Base-by-base conservation (phyloP, 345 rosid species). In the Citrus sp. region DNA sequence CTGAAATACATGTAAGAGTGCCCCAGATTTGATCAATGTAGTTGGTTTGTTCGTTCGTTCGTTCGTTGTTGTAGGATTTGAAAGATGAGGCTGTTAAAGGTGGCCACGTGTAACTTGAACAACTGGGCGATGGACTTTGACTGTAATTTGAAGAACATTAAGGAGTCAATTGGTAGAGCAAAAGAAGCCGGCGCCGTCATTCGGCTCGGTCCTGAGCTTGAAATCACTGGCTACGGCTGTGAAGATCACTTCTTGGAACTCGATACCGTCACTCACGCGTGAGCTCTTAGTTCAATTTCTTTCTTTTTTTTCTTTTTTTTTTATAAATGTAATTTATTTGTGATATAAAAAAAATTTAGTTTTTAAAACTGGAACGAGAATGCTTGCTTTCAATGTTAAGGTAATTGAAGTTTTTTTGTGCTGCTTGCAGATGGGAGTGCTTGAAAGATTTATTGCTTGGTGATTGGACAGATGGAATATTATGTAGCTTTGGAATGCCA, bases 51-150 rank as follows among this genome's bases (percentile, higher is more conserved):
- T 72, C 2, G 7, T 37, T 30, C 18, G 54, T 75, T 46, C 28
- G 42, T 75, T 46, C n/a, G 42, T 46, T 73, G 58, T 59, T 75
- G 35, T 58, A 59, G 73, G 28, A 16, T 46, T 69, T 67, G 27
- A 22, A 22, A 81, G 83, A 91, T 94, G 99, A 93, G 97, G 88
- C 82, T 94, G 79, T 74, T 92, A 84, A 92, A 87, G 72, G 90
- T 91, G 2, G 97, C 97, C 2, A 96, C 97, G 38, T 92, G 99
- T 82, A 96, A 94, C 81, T 65, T 94, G 84, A 94, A 94, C 87
- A 97, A 96, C 79, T 94, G 98, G 99, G 94, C 99, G 0, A 91
- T 94, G 98, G 99, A 96, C 56, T 96, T 94, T 70, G 94, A 92
- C 9, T 85, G 85, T 80, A 94, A 96, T 76, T 67, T 91, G 83